Base-by-base conservation (phyloP, 1,284 basidiomycete species). In the Irpex sp. region DNA sequence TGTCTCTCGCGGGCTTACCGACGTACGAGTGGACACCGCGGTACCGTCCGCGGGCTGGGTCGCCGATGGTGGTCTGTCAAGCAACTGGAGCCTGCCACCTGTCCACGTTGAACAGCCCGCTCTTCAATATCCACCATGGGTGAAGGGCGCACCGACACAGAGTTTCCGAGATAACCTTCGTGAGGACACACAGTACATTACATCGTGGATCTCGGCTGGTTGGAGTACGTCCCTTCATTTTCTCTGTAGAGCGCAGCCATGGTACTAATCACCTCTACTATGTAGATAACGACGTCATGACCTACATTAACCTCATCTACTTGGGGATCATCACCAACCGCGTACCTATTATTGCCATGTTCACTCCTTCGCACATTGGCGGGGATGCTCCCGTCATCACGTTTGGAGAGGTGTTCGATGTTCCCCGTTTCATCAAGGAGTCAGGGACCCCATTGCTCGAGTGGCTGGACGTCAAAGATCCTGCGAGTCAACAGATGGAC, bases 221-320 rank as follows among this genome's bases (percentile, higher is more conserved):
- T 90, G 88, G 88, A 89, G 87, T 89, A 62, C 65, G 79, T 75
- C 15, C 36, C 8, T 51, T 13, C 36, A 46, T 33, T 50, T 26
- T 37, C 11, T 57, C 17, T 33, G 46, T 39, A 33, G 4, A 4
- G 47, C 57, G 19, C 58, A 57, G 7, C 60, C 53, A 55, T 31
- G 55, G 21, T 19, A 11, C 36, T 55, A 66, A 57, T 33, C 6
- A 33, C 11, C n/a, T 60, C 62, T 59, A 31, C 68, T 46, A 21
- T 51, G 15, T 11, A 89, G 87, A 86, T 2, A 88, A 88, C 77
- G 86, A 88, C 75, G 85, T 89, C 17, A 86, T 89, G 79, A 83
- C 85, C 63, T 87, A 89, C 81, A 82, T 82, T 57, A 90, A 90
- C 69, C 77, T 90, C 61, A 78, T 90, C 51, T 90, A 90, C 70